These are phyloP conservation scores for Fragilariopsis cylindrus DNA, from an alignment of 108 stramenopile genomes.

Conservation along the genomic window DNA sequence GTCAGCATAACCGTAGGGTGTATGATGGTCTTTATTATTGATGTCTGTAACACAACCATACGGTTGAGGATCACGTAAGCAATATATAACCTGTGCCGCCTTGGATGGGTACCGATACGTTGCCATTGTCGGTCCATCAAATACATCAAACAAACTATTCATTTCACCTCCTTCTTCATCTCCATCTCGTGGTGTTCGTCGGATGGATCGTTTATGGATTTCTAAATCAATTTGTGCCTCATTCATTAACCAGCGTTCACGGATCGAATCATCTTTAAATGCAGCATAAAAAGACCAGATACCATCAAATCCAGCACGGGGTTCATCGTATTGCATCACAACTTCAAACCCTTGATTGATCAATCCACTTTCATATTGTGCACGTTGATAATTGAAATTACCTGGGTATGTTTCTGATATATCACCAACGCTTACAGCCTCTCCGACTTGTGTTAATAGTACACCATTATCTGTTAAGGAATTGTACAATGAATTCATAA, in stretches of 20 bases:
- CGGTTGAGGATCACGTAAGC: slow-evolving; percentile 22
- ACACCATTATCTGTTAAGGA: slow-evolving; percentile 52
- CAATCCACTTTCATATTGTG: slow-evolving; percentile 5
- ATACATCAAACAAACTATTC: slow-evolving; percentile 50
- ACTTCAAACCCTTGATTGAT: slow-evolving; percentile 10
- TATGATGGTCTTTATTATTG: slow-evolving; percentile 2
- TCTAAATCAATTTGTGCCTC: slow-evolving; percentile 57
- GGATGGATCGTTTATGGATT: slow-evolving; percentile 43
- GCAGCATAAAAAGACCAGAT: slow-evolving; percentile 63
- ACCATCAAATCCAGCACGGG: slow-evolving; percentile 6
- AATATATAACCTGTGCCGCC: slow-evolving; percentile 50
- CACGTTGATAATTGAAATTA: slow-evolving; percentile 26
- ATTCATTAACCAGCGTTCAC: slow-evolving; percentile 52
- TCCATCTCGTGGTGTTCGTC: not conserved
- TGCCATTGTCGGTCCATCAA: slow-evolving; percentile 78
- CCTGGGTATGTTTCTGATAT: slow-evolving; percentile 45
- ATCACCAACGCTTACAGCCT: slow-evolving; percentile 33
- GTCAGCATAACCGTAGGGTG: no score
- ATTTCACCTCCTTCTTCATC: slow-evolving; percentile 18
- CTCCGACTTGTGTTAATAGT: slow-evolving; percentile 63
- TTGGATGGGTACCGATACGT: slow-evolving; percentile 57
- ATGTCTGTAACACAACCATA: not conserved
- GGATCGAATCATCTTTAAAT: slow-evolving; percentile 45
- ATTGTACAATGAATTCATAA: slow-evolving; percentile 51
- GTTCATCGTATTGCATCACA: slow-evolving; percentile 9